Conservation (phyloP, 2,329 filamentous ascomycete genomes). For the Aschersonia sp. region DNA sequence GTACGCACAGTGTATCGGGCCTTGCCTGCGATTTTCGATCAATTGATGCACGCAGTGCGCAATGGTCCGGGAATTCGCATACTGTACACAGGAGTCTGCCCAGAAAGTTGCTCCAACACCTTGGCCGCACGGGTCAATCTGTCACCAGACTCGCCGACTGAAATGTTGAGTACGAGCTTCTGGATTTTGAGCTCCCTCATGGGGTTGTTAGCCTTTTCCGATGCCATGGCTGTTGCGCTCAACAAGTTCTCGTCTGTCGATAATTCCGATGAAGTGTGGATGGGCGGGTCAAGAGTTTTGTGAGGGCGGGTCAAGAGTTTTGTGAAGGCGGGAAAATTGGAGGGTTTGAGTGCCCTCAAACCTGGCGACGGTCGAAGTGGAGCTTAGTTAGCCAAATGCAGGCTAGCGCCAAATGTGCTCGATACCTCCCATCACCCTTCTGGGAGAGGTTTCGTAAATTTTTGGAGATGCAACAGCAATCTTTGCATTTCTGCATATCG, state of each 20-base stretch:
- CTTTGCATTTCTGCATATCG: conserved; percentile 26
- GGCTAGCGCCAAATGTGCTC: conserved; percentile 11
- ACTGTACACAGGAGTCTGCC: conserved; percentile 99
- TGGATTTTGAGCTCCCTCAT: conserved; percentile 99
- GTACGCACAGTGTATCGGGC: conserved; percentile 99
- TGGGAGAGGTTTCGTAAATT: conserved; percentile 31
- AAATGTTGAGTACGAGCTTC: conserved; percentile 99
- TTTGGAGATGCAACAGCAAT: conserved; percentile 18
- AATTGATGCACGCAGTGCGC: conserved; percentile 3
- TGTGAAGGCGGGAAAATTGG: conserved; percentile 21
- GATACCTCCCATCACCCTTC: conserved; percentile 22
- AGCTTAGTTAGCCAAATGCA: background rate
- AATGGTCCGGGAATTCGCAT: conserved; percentile 18
- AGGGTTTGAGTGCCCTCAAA: conserved; percentile 28
- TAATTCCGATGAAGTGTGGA: conserved; percentile 10
- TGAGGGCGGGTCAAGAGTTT: conserved; percentile 17
- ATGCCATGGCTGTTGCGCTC: conserved; percentile 29
- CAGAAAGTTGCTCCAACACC: conserved; percentile 98
- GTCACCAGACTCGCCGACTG: conserved; percentile 99
- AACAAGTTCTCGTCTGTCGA: conserved; percentile 6
- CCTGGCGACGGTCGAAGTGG: conserved; percentile 12
- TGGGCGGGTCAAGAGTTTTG: conserved; percentile 17
- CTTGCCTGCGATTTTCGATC: conserved; percentile 53
- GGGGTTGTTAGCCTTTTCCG: conserved; percentile 89
- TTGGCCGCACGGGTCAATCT: conserved; percentile 99